Percentiles rank a stretch among this genome's conserved stretches.
Conservation (phyloP, 2,329 filamentous ascomycete genomes). For the Endoconidiophora polonica region DNA sequence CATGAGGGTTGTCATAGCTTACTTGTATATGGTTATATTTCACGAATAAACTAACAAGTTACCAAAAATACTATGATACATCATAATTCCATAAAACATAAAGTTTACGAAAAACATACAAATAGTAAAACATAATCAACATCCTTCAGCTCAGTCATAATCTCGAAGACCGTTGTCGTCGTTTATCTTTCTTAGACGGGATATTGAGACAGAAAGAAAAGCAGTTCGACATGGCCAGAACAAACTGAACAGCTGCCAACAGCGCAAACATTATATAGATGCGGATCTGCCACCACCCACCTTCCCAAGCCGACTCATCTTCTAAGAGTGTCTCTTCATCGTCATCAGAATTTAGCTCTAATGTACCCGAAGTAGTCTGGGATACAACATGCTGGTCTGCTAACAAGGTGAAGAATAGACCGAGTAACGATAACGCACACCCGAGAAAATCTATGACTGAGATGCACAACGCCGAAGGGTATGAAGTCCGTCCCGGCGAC, state of each 20-base stretch:
- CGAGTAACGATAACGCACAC: not conserved
- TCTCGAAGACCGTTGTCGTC: too few species aligned
- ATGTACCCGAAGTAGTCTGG: not conserved
- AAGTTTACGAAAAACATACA: too few species aligned
- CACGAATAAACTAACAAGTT: too few species aligned
- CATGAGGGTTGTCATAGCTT: too few species aligned
- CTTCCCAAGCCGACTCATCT: conserved; percentile 1
- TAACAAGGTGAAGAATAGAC: conserved; percentile 2
- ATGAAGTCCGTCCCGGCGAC: not conserved
- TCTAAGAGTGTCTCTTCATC: not conserved
- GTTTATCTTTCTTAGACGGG: not conserved
- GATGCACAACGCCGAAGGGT: not conserved
- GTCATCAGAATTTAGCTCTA: not conserved
- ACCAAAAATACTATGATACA: too few species aligned
- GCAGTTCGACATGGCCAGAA: conserved; percentile 4
- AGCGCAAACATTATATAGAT: conserved; percentile 2
- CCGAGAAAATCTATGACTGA: conserved; percentile 1
- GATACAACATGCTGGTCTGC: conserved; percentile 1
- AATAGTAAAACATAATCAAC: too few species aligned
- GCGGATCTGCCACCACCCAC: not conserved
- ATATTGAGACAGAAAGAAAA: conserved; percentile 1
- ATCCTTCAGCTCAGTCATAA: too few species aligned
- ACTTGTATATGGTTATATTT: too few species aligned
- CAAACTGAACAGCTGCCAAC: conserved; percentile 2
- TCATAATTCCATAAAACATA: too few species aligned